phyloP scores from a whole-genome alignment of 2,329 filamentous ascomycete species.

The Diplodia seriata region DNA sequence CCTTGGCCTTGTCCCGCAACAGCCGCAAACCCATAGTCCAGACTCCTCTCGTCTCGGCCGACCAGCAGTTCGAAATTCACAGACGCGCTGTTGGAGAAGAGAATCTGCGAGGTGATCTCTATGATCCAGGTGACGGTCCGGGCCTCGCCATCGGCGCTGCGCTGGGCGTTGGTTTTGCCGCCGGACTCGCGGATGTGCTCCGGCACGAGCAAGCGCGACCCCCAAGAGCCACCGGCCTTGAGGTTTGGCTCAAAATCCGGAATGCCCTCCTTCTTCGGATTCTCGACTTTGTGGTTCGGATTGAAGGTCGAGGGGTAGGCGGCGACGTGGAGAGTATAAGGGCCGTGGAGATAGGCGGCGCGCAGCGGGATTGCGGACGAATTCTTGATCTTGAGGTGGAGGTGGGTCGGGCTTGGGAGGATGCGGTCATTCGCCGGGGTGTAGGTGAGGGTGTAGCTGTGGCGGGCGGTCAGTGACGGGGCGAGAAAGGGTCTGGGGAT shows the following conservation, averaged over 20 bases:
- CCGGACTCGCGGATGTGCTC: slow-evolving; percentile 75
- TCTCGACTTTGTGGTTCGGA: slow-evolving; percentile 78
- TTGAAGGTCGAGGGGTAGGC: slow-evolving; percentile 85
- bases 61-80: slow-evolving; percentile 89
- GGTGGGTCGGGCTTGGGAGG: slow-evolving; percentile 78
- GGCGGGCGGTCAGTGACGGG: background rate
- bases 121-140: slow-evolving; percentile 82
- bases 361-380: slow-evolving; percentile 87
- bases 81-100: slow-evolving; percentile 88
- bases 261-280: slow-evolving; percentile 72
- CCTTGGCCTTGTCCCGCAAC: slow-evolving; percentile 56
- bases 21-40: slow-evolving; percentile 70
- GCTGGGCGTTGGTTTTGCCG: slow-evolving; percentile 50
- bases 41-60: slow-evolving; percentile 82
- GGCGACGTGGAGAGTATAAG: slow-evolving; percentile 87
- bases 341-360: slow-evolving; percentile 94
- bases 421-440: slow-evolving; percentile 88
- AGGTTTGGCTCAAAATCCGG: slow-evolving; percentile 96
- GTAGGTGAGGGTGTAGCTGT: slow-evolving; percentile 83
- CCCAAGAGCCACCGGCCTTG: slow-evolving; percentile 90
- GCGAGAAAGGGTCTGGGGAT: slow-evolving; percentile 8
- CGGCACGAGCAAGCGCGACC: slow-evolving; percentile 79
- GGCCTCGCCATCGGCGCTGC: slow-evolving; percentile 46
- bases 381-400: slow-evolving; percentile 90
- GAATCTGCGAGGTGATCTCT: slow-evolving; percentile 88